phyloP scores from a whole-genome alignment of 2,329 filamentous ascomycete genomes.

The Colletotrichum sublineola region DNA sequence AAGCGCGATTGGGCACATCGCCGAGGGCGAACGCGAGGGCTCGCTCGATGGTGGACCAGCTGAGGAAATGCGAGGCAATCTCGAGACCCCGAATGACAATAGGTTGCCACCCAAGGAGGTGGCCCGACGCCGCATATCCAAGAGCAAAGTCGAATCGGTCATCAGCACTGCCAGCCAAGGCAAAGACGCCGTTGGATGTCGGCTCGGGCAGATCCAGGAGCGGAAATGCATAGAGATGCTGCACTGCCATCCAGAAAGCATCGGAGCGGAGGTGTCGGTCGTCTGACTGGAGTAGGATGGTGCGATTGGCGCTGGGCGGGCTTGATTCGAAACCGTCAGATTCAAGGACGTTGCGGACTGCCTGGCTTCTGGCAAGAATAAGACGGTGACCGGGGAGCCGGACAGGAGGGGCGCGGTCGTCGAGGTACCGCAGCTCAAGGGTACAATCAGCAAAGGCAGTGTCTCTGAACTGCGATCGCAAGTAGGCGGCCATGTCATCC shows the following conservation, averaged over 20 bases:
- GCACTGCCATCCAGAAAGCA: conserved; percentile 69
- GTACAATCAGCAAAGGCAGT: conserved; percentile 59
- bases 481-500: conserved; percentile 56
- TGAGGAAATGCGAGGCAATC: conserved; percentile 68
- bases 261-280: conserved; percentile 68
- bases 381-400: conserved; percentile 68
- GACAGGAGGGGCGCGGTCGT: conserved; percentile 54
- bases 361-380: conserved; percentile 66
- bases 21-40: conserved; percentile 71
- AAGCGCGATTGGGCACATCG: conserved; percentile 44
- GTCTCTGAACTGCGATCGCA: conserved; percentile 56
- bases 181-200: conserved; percentile 48
- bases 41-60: conserved; percentile 73
- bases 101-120: conserved; percentile 67
- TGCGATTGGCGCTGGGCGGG: conserved; percentile 50
- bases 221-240: conserved; percentile 68
- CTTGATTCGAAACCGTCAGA: conserved; percentile 37
- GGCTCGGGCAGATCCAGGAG: conserved; percentile 57
- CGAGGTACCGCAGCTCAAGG: conserved; percentile 60
- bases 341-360: conserved; percentile 48
- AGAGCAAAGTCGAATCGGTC: conserved; percentile 69
- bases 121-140: conserved; percentile 74
- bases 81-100: conserved; percentile 71
- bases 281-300: conserved; percentile 61
- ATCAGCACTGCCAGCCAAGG: conserved; percentile 54